These are phyloP conservation scores for Colletotrichum tanaceti DNA, from an alignment of 2,329 filamentous ascomycete genomes.

Conservation along the genomic window DNA sequence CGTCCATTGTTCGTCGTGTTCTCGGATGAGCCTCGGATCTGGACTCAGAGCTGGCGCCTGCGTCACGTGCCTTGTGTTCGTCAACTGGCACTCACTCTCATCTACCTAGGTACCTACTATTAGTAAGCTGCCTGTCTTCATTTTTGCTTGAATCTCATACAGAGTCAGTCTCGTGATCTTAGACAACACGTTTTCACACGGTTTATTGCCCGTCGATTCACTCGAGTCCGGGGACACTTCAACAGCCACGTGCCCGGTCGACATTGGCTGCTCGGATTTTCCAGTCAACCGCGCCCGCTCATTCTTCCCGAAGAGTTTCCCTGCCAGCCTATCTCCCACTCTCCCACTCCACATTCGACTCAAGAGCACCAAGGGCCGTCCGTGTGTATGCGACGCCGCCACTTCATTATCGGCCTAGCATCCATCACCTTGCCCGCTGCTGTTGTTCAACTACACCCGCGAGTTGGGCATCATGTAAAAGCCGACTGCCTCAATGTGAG, in stretches of 20 bases:
- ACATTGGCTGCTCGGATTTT: neutral
- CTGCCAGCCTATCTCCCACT: slow-evolving; percentile 29
- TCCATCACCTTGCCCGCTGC: neutral
- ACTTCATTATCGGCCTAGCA: slow-evolving; percentile 24
- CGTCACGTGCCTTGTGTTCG: slow-evolving; percentile 10
- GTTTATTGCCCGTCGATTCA: too few species aligned
- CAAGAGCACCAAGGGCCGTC: slow-evolving; percentile 1
- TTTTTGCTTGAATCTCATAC: neutral
- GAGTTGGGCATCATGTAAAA: neutral
- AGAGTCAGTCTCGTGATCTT: too few species aligned
- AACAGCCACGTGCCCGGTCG: neutral
- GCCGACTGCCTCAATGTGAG: neutral
- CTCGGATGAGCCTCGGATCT: slow-evolving; percentile 35
- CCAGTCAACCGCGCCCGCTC: slow-evolving; percentile 6
- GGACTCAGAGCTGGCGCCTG: neutral
- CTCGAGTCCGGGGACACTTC: neutral
- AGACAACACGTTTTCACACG: too few species aligned
- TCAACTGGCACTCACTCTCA: neutral
- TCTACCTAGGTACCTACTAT: too few species aligned
- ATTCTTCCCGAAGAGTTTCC: slow-evolving; percentile 9
- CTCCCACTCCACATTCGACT: slow-evolving; percentile 28
- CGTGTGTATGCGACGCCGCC: slow-evolving; percentile 21
- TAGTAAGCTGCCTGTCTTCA: neutral
- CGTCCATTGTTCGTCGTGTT: neutral
- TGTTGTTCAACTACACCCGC: neutral